Percentiles rank a stretch among this genome's conserved stretches.
These are phyloP conservation scores for Esteya vermicola DNA, from an alignment of 2,329 filamentous ascomycete genomes.

Conservation along the genomic window DNA sequence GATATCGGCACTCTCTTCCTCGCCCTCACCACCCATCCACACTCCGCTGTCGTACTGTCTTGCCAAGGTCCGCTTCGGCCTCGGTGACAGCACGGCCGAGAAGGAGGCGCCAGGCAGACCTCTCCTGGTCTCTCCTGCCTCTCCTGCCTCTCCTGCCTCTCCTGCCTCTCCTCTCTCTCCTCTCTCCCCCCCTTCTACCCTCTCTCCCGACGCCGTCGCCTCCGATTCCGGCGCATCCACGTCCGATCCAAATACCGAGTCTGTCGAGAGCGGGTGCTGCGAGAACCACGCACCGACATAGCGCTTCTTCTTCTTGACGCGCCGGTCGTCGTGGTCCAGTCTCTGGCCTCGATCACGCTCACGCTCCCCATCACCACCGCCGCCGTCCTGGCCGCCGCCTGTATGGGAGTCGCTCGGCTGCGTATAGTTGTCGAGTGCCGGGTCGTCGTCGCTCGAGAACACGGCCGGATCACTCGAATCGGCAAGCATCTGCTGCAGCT, in stretches of 20 bases:
- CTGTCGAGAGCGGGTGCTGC: conserved; percentile 23
- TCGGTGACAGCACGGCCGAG: conserved; percentile 13
- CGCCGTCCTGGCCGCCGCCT: no score
- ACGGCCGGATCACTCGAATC: conserved; percentile 58
- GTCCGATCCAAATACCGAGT: conserved; percentile 10
- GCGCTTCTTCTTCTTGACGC: conserved; percentile 44
- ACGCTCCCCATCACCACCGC: no score
- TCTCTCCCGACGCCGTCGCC: no score
- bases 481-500: conserved; percentile 20
- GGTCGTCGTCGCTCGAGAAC: conserved; percentile 61
- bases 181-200: no score
- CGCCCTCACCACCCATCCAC: conserved; percentile 37
- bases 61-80: conserved; percentile 37
- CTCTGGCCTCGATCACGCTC: no score
- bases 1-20: not conserved
- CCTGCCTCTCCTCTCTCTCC: no score
- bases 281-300: conserved; percentile 57
- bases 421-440: conserved; percentile 49
- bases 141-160: not conserved
- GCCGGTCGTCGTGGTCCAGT: no score
- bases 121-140: not conserved
- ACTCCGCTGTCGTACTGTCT: conserved; percentile 52
- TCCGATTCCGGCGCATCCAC: no score
- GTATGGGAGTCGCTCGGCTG: no score
- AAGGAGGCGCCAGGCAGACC: conserved; percentile 4